Evolutionary conservation across 2,329 filamentous ascomycete species (phyloP).

Genomic region (Dryadomyces quercus-mongolicae): DNA sequence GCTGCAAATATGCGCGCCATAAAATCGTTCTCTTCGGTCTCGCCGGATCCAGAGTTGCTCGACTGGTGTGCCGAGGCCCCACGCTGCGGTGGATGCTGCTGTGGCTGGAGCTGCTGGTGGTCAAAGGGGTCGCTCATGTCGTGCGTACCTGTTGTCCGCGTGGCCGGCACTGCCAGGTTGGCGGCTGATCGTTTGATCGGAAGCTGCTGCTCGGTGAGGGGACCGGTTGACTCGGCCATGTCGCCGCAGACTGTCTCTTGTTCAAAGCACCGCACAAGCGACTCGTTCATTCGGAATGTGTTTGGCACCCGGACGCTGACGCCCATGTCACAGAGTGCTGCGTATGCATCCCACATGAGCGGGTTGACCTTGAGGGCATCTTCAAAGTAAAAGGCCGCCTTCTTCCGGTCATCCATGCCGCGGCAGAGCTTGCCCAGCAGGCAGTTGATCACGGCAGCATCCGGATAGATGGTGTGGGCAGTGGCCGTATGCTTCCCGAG

Average conservation of each 20-base stretch:
- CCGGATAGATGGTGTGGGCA: constrained; percentile 61
- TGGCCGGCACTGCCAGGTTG: constrained; percentile 2
- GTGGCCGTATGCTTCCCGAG: constrained; percentile 77
- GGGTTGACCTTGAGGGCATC: constrained; percentile 82
- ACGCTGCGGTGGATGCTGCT: background rate
- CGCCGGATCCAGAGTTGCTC: constrained; percentile 11
- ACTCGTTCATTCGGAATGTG: constrained; percentile 65
- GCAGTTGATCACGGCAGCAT: constrained; percentile 72
- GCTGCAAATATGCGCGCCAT: constrained; percentile 43
- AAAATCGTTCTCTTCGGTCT: constrained; percentile 39
- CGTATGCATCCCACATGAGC: constrained; percentile 97
- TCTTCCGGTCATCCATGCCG: constrained; percentile 69
- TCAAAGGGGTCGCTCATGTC: constrained; percentile 40
- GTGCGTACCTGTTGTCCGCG: constrained; percentile 16
- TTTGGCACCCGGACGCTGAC: constrained; percentile 71
- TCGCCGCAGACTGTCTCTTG: constrained; percentile 18
- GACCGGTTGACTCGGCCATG: constrained; percentile 18
- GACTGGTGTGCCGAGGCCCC: background rate
- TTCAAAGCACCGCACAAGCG: constrained; percentile 35
- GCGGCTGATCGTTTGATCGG: constrained; percentile 13
- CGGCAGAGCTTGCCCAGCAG: constrained; percentile 80
- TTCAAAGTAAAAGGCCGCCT: constrained; percentile 76
- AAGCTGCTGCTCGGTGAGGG: constrained; percentile 20
- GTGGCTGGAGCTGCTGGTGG: constrained; percentile 19
- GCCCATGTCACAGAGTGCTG: constrained; percentile 75